These are phyloP conservation scores for Venturia effusa DNA, from an alignment of 2,329 filamentous ascomycete species.

Conservation along the genomic window DNA sequence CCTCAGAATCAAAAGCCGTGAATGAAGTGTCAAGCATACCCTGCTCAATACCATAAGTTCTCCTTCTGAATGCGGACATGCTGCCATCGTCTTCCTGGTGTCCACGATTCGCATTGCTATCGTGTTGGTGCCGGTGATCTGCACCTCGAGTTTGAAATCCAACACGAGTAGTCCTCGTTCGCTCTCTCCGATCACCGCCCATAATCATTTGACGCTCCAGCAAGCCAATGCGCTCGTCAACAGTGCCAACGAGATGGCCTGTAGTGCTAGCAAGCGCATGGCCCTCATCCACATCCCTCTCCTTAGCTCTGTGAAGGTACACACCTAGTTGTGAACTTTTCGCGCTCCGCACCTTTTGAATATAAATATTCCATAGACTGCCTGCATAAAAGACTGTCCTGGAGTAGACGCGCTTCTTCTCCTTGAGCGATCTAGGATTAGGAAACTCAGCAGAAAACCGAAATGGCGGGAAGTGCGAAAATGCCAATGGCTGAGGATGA, in stretches of 20 bases:
- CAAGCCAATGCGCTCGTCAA: conserved; percentile 43
- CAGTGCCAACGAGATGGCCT: conserved; percentile 24
- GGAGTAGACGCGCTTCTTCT: conserved; percentile 48
- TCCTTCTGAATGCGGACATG: conserved; percentile 3
- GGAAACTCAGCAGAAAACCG: conserved; percentile 48
- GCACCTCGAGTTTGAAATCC: neutral
- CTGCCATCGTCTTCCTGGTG: conserved; percentile 31
- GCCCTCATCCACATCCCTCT: conserved; percentile 29
- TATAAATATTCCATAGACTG: conserved; percentile 50
- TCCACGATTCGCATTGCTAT: conserved; percentile 25
- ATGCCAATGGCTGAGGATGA: conserved; percentile 30
- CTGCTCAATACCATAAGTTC: conserved; percentile 4
- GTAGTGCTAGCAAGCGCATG: conserved; percentile 30
- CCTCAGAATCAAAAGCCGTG: conserved; percentile 7
- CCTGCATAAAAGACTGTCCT: conserved; percentile 50
- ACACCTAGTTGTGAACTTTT: conserved; percentile 48
- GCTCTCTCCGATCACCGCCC: conserved; percentile 16
- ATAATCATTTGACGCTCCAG: conserved; percentile 43
- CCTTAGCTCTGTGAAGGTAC: conserved; percentile 48
- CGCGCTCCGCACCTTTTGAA: conserved; percentile 45
- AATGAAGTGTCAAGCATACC: conserved; percentile 8
- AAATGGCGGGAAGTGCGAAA: conserved; percentile 47
- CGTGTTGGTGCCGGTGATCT: conserved; percentile 12
- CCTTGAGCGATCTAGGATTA: conserved; percentile 43
- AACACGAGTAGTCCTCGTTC: neutral